Conservation (phyloP, 2,329 filamentous ascomycete species). For the Fusarium anguioides region DNA sequence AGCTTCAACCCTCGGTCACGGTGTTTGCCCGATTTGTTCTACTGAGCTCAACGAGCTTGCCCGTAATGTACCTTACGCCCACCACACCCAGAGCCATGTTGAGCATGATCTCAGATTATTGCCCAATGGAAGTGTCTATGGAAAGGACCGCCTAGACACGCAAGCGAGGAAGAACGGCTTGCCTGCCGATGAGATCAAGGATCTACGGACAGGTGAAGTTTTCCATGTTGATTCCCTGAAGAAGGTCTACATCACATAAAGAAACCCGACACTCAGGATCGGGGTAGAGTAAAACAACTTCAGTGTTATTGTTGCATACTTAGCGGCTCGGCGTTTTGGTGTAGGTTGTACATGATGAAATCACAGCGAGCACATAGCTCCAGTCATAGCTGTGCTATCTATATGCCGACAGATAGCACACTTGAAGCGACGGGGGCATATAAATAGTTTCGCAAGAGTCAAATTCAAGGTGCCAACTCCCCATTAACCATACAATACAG, state of each 20-base stretch:
- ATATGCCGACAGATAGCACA: neutral
- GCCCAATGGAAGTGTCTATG: slow-evolving; percentile 89
- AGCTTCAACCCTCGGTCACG: slow-evolving; percentile 68
- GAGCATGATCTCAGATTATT: slow-evolving; percentile 87
- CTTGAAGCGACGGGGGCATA: neutral
- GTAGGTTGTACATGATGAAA: slow-evolving; percentile 11
- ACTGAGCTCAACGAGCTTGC: slow-evolving; percentile 95
- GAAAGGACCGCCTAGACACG: slow-evolving; percentile 76
- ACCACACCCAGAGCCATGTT: slow-evolving; percentile 93
- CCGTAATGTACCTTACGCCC: slow-evolving; percentile 88
- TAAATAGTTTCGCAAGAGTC: slow-evolving; percentile 12
- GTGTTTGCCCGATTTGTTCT: slow-evolving; percentile 94
- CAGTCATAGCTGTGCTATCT: neutral
- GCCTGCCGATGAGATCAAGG: slow-evolving; percentile 73
- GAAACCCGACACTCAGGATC: neutral
- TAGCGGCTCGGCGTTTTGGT: neutral
- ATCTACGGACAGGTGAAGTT: slow-evolving; percentile 79
- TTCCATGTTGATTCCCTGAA: slow-evolving; percentile 72
- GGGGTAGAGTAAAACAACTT: neutral
- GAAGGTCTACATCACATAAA: slow-evolving; percentile 90
- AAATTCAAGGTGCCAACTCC: slow-evolving; percentile 38
- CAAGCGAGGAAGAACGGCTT: slow-evolving; percentile 85
- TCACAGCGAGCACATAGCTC: neutral
- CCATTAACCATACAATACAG: slow-evolving; percentile 42
- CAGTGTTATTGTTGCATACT: neutral